Percentiles rank a stretch among this genome's conserved stretches.
Evolutionary conservation across 176 grass and related monocot genomes (phyloP).

Genomic region (Oryza australiensis): DNA sequence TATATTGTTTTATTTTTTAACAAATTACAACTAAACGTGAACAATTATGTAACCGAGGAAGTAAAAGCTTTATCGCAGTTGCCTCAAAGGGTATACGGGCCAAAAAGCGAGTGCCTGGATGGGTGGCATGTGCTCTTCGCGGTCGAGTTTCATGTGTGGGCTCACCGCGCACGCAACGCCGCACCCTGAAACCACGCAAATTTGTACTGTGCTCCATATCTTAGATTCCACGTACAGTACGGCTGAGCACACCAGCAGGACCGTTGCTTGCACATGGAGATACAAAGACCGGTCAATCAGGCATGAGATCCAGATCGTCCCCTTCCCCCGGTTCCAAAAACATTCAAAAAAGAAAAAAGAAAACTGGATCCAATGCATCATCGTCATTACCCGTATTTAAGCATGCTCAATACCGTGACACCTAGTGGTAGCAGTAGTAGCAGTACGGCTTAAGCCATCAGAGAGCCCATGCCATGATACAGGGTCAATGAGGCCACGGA

Average conservation of each 20-base stretch:
- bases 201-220: background rate
- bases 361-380: background rate
- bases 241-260: background rate
- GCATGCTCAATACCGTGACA: background rate
- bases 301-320: background rate
- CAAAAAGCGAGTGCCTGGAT: background rate
- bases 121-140: background rate
- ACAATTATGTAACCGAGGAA: too few species aligned
- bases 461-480: background rate
- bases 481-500: background rate
- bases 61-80: background rate
- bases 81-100: background rate
- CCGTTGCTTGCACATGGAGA: conserved; percentile 23
- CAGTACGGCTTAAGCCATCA: background rate
- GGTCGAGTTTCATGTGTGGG: background rate
- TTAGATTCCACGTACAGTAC: background rate
- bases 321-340: background rate
- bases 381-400: conserved; percentile 8
- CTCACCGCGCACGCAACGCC: background rate
- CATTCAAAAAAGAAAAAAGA: conserved; percentile 17
- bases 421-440: background rate
- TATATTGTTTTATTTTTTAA: too few species aligned
- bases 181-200: background rate
- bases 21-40: too few species aligned
- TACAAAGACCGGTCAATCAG: background rate